Evolutionary conservation across 2,329 filamentous ascomycete genomes (phyloP).

Genomic region (Lachnellula hyalina): DNA sequence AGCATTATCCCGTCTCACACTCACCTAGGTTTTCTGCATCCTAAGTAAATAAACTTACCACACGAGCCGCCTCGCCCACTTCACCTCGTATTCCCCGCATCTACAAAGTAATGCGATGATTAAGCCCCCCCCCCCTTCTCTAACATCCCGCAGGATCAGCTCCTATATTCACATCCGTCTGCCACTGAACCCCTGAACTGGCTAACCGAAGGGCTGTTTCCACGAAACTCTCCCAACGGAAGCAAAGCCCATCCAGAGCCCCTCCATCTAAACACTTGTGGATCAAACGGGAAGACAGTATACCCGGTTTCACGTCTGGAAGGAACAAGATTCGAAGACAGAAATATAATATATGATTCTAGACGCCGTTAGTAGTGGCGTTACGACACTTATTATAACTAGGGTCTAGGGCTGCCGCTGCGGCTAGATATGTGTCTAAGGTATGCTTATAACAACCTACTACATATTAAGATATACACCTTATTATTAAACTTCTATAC

Average conservation of each 20-base stretch:
- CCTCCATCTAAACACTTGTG: background rate
- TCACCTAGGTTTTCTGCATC: too few relatives aligned
- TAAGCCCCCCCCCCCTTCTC: background rate
- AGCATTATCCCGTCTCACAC: background rate
- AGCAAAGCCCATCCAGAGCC: too few relatives aligned
- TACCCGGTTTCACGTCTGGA: constrained; percentile 1
- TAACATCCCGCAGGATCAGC: background rate
- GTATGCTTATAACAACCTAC: background rate
- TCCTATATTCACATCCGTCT: background rate
- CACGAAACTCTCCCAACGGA: background rate
- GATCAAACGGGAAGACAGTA: constrained; percentile 4
- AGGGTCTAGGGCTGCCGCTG: constrained; percentile 1
- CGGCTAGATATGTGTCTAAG: background rate
- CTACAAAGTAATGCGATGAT: background rate
- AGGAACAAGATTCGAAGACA: constrained; percentile 5
- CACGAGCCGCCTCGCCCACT: background rate
- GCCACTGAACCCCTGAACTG: constrained; percentile 1
- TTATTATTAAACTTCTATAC: background rate
- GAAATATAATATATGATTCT: constrained; percentile 2
- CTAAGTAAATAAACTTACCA: background rate
- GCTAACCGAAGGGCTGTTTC: background rate
- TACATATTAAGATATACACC: background rate
- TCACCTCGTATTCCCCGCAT: background rate
- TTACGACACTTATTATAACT: constrained; percentile 1
- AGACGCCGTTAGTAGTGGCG: background rate